Conservation (phyloP, 2,329 filamentous ascomycete genomes). For the Colletotrichum incanum region DNA sequence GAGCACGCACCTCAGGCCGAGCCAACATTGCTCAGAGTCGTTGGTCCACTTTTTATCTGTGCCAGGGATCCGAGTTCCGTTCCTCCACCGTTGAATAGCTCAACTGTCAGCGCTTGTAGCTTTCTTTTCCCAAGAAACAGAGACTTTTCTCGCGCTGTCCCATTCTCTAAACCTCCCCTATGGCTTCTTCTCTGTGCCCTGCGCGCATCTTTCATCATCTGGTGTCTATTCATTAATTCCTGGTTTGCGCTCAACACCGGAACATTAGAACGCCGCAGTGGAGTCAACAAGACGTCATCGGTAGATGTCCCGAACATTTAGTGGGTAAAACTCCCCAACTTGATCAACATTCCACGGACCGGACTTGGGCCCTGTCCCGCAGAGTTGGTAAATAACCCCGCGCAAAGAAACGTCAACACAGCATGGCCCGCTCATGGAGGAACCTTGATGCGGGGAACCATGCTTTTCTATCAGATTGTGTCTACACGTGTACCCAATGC, state of each 20-base stretch:
- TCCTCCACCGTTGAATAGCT: not conserved
- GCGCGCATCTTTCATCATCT: not conserved
- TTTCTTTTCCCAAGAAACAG: not conserved
- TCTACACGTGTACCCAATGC: not conserved
- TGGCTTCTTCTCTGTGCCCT: not conserved
- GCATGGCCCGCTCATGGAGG: constrained; percentile 1
- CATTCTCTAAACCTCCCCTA: not conserved
- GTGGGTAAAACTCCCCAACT: constrained; percentile 1
- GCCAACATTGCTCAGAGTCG: too few relatives aligned
- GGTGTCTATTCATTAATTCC: not conserved
- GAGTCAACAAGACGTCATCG: constrained; percentile 9
- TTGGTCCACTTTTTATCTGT: not conserved
- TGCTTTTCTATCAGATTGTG: not conserved
- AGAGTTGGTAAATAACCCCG: not conserved
- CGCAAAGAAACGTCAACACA: not conserved
- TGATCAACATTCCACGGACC: not conserved
- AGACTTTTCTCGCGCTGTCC: not conserved
- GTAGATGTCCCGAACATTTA: not conserved
- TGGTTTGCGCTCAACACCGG: not conserved
- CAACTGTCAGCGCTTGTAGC: not conserved
- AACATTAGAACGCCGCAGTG: not conserved
- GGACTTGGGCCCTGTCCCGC: not conserved
- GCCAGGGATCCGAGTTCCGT: not conserved
- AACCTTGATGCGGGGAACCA: constrained; percentile 18
- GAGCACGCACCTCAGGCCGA: not conserved